Percentiles rank a stretch among this genome's conserved stretches.
These are phyloP conservation scores for Nannochloropsis granulata DNA, from an alignment of 108 stramenopile genomes.

Conservation along the genomic window DNA sequence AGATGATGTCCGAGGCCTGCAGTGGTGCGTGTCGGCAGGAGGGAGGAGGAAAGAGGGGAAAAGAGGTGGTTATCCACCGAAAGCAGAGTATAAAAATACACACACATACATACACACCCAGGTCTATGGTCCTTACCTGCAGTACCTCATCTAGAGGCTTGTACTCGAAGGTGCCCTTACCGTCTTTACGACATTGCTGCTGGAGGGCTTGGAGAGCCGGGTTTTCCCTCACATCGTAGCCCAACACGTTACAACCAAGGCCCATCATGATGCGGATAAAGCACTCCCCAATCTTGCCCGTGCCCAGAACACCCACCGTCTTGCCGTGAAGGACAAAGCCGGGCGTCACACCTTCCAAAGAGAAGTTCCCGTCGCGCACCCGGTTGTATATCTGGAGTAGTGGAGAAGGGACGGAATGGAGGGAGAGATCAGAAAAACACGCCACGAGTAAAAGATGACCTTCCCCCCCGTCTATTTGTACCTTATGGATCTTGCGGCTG, in stretches of 20 bases:
- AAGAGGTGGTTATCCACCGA: neutral
- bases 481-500: slow-evolving; percentile 43
- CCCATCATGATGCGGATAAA: slow-evolving; percentile 48
- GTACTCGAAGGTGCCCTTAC: neutral
- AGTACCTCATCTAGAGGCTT: neutral
- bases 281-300: slow-evolving; percentile 48
- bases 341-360: slow-evolving; percentile 41
- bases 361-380: slow-evolving; percentile 54
- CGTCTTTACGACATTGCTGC: neutral
- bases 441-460: neutral
- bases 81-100: neutral
- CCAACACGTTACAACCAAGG: slow-evolving; percentile 46
- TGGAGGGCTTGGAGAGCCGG: neutral
- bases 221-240: neutral
- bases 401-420: too few species aligned
- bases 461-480: neutral
- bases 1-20: slow-evolving; percentile 44
- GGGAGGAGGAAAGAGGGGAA: neutral
- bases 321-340: slow-evolving; percentile 58
- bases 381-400: slow-evolving; percentile 29
- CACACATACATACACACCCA: too few species aligned
- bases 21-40: neutral
- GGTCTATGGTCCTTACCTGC: neutral
- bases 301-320: slow-evolving; percentile 46
- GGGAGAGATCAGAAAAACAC: too few species aligned